A percentile compares a stretch with the other conserved stretches of the same genome.
phyloP scores from a whole-genome alignment of 371 early-diverging fungal species.

The Syncephalastrum contaminatum region DNA sequence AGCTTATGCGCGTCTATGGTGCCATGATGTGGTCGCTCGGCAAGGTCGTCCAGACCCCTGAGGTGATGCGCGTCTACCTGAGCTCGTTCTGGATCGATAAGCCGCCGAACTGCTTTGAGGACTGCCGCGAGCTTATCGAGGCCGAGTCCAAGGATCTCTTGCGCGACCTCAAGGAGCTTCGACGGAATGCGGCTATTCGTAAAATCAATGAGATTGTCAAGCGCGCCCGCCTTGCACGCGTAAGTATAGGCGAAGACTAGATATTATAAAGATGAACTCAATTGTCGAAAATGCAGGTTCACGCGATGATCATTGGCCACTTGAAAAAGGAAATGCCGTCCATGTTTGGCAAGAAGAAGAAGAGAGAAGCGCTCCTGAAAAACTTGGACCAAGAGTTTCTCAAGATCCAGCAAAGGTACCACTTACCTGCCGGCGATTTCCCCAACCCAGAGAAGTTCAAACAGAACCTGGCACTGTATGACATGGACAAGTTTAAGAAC shows the following conservation, averaged over 20 bases:
- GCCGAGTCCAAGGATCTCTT: constrained; percentile 81
- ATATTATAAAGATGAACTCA: neutral
- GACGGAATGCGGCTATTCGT: constrained; percentile 78
- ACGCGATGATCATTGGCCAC: constrained; percentile 80
- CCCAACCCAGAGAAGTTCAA: constrained; percentile 68
- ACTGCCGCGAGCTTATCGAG: constrained; percentile 68
- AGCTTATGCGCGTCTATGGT: constrained; percentile 90
- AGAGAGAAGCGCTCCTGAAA: constrained; percentile 69
- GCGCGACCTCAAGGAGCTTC: constrained; percentile 67
- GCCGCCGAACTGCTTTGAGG: constrained; percentile 71
- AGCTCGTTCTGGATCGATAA: constrained; percentile 81
- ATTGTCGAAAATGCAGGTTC: constrained; percentile 44
- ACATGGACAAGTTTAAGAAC: constrained; percentile 77
- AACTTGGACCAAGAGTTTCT: constrained; percentile 72
- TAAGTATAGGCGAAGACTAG: constrained; percentile 7
- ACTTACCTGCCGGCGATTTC: constrained; percentile 74
- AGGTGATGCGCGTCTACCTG: constrained; percentile 84
- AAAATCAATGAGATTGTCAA: constrained; percentile 91
- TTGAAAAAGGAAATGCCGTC: constrained; percentile 78
- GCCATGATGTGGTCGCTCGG: constrained; percentile 95
- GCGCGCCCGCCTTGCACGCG: constrained; percentile 74
- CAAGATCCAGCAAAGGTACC: constrained; percentile 68
- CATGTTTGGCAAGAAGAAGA: constrained; percentile 78
- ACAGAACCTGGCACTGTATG: constrained; percentile 61
- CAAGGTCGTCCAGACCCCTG: constrained; percentile 84